Evolutionary conservation across 768 basidiomycete species (phyloP), one percentile per base, ranked within the genome.

Genomic region (Pulveroboletus sp.): DNA sequence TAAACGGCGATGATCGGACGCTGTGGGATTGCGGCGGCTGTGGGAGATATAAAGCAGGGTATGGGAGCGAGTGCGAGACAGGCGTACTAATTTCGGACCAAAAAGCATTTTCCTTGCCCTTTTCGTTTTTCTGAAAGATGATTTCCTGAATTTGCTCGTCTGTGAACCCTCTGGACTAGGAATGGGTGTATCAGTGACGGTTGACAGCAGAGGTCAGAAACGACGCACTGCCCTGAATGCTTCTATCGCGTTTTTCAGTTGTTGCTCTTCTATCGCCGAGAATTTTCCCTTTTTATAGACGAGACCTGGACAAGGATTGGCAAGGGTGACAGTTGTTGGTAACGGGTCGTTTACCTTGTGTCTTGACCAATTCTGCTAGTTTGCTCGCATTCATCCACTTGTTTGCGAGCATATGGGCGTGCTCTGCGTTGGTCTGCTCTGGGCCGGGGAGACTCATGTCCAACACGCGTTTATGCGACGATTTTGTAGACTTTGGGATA

Each of bases 261-360:
- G 83, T 21, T 81, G 75, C 49, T 83, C 85, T 60, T 93, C 90
- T 35, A 82, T 81, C 0, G 84, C 79, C 21, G 88, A 90, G 59
- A 93, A 93, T 61, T 89, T 91, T 13, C 90, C 90, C 66, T 90
- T 90, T 69, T 85, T 90, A 65, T 89, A 91, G 3, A 87, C 77
- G n/a, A 92, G 77, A 27, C 88, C 89, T 91, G 49, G 20, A 51
- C 38, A 33, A 34, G 21, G 2, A 23, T 37, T 47, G 33, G 21
- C 38, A 46, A 53, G 51, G 40, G 47, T 25, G 32, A 43, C 23
- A 19, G 19, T 27, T 29, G 33, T 12, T 21, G 33, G 31, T 14
- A 19, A 23, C 29, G 40, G 27, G 20, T 38, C 13, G 40, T 57
- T 37, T 41, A 87, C 90, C 89, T 72, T 88, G 77, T 21, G 75